Percentiles rank a stretch among this genome's conserved stretches.
These are phyloP conservation scores for Nematocida sp. DNA, from an alignment of 371 early-diverging fungal species.

Conservation along the genomic window DNA sequence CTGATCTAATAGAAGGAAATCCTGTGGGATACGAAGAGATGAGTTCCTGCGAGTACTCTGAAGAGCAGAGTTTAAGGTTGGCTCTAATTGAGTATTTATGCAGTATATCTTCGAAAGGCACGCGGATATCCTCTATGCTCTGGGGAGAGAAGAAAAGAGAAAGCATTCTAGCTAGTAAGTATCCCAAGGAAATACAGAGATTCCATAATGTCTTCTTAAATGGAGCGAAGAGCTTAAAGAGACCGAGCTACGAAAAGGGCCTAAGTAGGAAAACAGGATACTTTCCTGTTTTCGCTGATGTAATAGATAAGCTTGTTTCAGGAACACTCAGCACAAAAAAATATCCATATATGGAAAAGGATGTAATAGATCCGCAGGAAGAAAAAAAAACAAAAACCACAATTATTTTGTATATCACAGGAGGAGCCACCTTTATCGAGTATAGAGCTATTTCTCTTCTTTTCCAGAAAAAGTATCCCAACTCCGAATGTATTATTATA, in stretches of 20 bases:
- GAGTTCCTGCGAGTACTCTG: constrained; percentile 5
- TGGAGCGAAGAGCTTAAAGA: background rate
- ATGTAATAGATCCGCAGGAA: no score
- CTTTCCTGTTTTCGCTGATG: constrained; percentile 55
- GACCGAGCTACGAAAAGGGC: constrained; percentile 18
- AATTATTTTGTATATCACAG: constrained; percentile 57
- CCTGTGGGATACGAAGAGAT: constrained; percentile 1
- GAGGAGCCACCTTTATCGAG: constrained; percentile 63
- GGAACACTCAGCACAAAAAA: constrained; percentile 41
- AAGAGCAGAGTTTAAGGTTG: constrained; percentile 31
- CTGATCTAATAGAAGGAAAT: constrained; percentile 38
- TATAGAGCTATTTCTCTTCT: constrained; percentile 47
- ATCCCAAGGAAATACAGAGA: constrained; percentile 41
- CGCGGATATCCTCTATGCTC: constrained; percentile 31
- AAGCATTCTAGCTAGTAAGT: background rate
- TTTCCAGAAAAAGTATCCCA: constrained; percentile 18
- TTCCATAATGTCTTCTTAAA: constrained; percentile 44
- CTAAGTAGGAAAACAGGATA: constrained; percentile 58
- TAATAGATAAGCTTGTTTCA: constrained; percentile 46
- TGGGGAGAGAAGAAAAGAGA: constrained; percentile 16
- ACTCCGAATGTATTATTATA: constrained; percentile 18
- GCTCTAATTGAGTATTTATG: constrained; percentile 26
- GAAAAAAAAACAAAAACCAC: constrained; percentile 24
- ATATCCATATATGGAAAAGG: constrained; percentile 33
- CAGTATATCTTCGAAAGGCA: background rate